Evolutionary conservation across 169 alveolate species (phyloP).

Genomic region (Babesia caballi): DNA sequence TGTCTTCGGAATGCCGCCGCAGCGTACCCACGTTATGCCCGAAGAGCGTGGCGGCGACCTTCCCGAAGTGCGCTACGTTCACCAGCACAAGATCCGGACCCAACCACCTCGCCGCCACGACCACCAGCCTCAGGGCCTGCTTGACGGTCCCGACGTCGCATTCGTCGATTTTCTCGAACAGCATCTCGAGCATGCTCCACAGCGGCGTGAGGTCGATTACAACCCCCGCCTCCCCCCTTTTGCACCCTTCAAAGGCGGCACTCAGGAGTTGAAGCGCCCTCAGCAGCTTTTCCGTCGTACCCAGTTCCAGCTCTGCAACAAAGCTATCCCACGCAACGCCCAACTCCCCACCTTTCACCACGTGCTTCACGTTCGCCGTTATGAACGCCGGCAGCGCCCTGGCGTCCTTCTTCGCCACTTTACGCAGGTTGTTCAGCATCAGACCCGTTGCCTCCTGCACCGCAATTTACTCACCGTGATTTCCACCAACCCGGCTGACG

Average conservation of each 20-base stretch:
- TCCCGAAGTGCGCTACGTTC: background rate
- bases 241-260: background rate
- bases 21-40: background rate
- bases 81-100: slow-evolving; percentile 23
- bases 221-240: background rate
- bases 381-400: slow-evolving; percentile 20
- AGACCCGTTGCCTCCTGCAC: slow-evolving; percentile 16
- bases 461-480: background rate
- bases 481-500: slow-evolving; percentile 8
- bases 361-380: background rate
- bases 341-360: slow-evolving; percentile 1
- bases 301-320: slow-evolving; percentile 15
- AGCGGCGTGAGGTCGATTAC: slow-evolving; percentile 21
- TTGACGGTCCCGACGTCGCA: background rate
- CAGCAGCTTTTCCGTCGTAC: background rate
- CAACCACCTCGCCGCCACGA: background rate
- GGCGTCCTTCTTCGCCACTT: background rate
- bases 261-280: background rate
- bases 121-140: background rate
- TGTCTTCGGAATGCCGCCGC: background rate
- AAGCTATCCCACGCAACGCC: background rate
- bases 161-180: background rate
- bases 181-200: slow-evolving; percentile 14
- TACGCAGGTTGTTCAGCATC: background rate
- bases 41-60: background rate